Conservation (phyloP, 2,329 filamentous ascomycete species). For the Sarocladium kiliense region DNA sequence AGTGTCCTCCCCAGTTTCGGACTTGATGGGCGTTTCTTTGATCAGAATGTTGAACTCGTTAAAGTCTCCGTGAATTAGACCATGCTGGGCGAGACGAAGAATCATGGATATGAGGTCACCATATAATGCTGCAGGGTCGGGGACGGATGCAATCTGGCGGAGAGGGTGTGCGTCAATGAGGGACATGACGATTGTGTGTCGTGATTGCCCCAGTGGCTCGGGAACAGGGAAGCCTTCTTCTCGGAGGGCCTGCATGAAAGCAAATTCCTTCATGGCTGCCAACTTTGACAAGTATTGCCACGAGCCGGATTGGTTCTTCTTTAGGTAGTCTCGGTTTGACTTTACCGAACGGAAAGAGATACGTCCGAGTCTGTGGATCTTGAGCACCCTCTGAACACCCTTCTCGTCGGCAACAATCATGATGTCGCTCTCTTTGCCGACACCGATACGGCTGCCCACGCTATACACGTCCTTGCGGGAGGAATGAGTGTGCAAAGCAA, state of each 20-base stretch:
- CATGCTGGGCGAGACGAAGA: conserved; percentile 74
- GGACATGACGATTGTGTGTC: conserved; percentile 95
- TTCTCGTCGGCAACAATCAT: conserved; percentile 81
- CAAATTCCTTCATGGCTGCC: conserved; percentile 88
- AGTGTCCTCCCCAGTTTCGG: conserved; percentile 34
- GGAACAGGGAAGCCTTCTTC: conserved; percentile 88
- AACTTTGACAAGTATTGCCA: conserved; percentile 98
- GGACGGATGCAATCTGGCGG: conserved; percentile 78
- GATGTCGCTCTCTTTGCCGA: conserved; percentile 97
- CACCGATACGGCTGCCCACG: conserved; percentile 88
- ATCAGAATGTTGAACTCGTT: conserved; percentile 99
- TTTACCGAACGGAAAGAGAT: conserved; percentile 98
- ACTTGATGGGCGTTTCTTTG: conserved; percentile 54
- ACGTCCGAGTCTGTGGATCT: conserved; percentile 91
- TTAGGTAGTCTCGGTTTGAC: conserved; percentile 90
- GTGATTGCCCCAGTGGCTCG: conserved; percentile 78
- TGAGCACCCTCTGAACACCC: conserved; percentile 76
- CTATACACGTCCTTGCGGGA: conserved; percentile 79
- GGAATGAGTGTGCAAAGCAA: conserved; percentile 88
- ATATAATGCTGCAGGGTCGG: conserved; percentile 81
- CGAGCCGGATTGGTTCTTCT: conserved; percentile 70
- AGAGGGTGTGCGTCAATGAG: conserved; percentile 89
- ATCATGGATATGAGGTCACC: conserved; percentile 87
- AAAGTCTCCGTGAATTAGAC: conserved; percentile 95
- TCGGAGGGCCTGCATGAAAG: conserved; percentile 84